A percentile compares a stretch with the other conserved stretches of the same genome.
These are phyloP conservation scores for Boletus patriciae DNA, from an alignment of 768 basidiomycete species.

Conservation along the genomic window DNA sequence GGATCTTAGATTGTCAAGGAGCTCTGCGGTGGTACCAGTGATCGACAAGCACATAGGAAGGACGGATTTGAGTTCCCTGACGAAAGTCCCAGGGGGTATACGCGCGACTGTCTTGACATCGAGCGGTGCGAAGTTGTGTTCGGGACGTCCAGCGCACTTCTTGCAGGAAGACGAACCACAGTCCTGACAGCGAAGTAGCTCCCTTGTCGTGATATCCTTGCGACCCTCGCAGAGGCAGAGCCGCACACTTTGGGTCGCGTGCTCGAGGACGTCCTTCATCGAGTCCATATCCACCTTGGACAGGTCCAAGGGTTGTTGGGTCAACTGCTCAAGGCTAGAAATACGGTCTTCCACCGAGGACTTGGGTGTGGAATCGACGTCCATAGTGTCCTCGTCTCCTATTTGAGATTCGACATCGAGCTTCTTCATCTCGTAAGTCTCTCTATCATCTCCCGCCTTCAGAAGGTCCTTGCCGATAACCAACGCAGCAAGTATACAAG, in stretches of 20 bases:
- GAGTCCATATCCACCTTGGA: slow-evolving; percentile 49
- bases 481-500: slow-evolving; percentile 82
- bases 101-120: slow-evolving; percentile 55
- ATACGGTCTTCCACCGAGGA: slow-evolving; percentile 50
- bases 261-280: slow-evolving; percentile 55
- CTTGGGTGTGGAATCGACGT: slow-evolving; percentile 42
- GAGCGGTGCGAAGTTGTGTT: slow-evolving; percentile 69
- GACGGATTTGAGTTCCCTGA: slow-evolving; percentile 70
- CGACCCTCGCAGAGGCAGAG: slow-evolving; percentile 93
- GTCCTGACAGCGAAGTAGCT: slow-evolving; percentile 67
- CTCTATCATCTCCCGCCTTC: slow-evolving; percentile 60
- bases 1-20: slow-evolving; percentile 53
- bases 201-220: slow-evolving; percentile 65
- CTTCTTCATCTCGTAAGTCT: slow-evolving; percentile 68
- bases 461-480: slow-evolving; percentile 66
- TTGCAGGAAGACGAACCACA: slow-evolving; percentile 80
- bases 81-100: slow-evolving; percentile 70
- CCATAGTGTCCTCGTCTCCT: slow-evolving; percentile 44
- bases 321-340: slow-evolving; percentile 69
- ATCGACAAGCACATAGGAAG: slow-evolving; percentile 86
- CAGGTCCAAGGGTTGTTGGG: slow-evolving; percentile 66
- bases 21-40: slow-evolving; percentile 44
- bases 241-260: slow-evolving; percentile 70
- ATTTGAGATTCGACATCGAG: slow-evolving; percentile 33
- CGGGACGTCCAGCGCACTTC: slow-evolving; percentile 87